Base-by-base conservation (phyloP, 805 yeast genomes). In the Tetrapisispora taiwanensis region DNA sequence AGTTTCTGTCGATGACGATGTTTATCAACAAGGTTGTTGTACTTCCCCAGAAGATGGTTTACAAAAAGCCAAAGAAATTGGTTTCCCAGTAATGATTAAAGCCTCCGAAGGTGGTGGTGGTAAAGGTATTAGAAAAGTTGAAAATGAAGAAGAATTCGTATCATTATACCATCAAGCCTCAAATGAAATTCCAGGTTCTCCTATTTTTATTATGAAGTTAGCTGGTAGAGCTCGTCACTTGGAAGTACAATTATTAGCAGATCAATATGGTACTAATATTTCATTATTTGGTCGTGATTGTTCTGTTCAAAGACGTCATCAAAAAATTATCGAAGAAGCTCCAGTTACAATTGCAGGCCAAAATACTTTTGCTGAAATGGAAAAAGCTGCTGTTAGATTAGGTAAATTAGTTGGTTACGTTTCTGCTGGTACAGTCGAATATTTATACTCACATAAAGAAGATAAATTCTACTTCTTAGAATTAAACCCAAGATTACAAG, bases 101-200 rank as follows among this genome's bases (percentile, higher is more conserved):
- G 98, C 98, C 41, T 88, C 97, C 47, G 99, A 92, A 79, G 99
- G 99, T 74, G 99, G 99, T 69, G 99, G 99, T 71, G 99, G 99
- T 74, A 92, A 92, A 71, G 99, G 99, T 77, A 92, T 92, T 66
- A 83, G 99, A 73, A 88, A 88, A 69, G 97, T 88, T 52, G 95
- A 85, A 46, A 63, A 73, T 50, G 95, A 84, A 65, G 80, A 78
- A 51, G 84, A 88, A 57, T 92, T 92, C 53, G 59, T 73, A 35
- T 50, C 85, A 24, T 68, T 84, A 50, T 92, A 90, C 64, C 79
- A 81, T 54, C 99, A 92, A 72, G 98, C 97, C 38, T 86, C 95
- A 43, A 84, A 84, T 56, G 99, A 92, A 72, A 90, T 92, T 43
- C 98, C 99, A 24, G 98, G 99, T 51, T 92, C 97, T 46, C 99